These are phyloP conservation scores for Neurospora discreta DNA, from an alignment of 495 filamentous ascomycete species.

Conservation along the genomic window DNA sequence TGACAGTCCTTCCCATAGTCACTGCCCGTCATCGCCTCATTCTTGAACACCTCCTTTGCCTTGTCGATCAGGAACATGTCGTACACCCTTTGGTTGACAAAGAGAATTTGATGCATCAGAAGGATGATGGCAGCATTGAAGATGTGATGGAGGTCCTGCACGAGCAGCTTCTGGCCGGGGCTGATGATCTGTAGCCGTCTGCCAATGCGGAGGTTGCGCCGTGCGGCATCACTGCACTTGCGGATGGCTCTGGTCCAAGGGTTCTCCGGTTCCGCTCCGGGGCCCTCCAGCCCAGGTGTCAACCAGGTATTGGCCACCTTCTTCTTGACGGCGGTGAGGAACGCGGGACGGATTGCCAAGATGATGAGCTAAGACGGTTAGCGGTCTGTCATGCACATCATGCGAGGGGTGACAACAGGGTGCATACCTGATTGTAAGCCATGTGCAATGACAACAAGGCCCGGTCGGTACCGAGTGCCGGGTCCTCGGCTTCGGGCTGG, in stretches of 20 bases:
- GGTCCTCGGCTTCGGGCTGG: not conserved
- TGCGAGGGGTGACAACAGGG: not conserved
- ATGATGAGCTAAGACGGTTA: slow-evolving; percentile 24
- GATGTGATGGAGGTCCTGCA: slow-evolving; percentile 29
- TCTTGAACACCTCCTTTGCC: slow-evolving; percentile 18
- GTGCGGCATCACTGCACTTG: slow-evolving; percentile 23
- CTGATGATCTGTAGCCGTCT: slow-evolving; percentile 14
- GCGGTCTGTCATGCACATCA: not conserved
- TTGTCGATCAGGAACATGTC: slow-evolving; percentile 17
- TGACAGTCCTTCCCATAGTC: slow-evolving; percentile 18
- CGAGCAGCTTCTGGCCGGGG: slow-evolving; percentile 16
- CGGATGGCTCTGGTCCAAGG: slow-evolving; percentile 9
- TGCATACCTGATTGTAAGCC: slow-evolving; percentile 29
- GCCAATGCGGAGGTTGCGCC: slow-evolving; percentile 23
- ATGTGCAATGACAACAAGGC: slow-evolving; percentile 27
- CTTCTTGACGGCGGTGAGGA: slow-evolving; percentile 28
- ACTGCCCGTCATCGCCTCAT: slow-evolving; percentile 14
- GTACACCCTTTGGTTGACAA: slow-evolving; percentile 14
- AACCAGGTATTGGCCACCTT: slow-evolving; percentile 17
- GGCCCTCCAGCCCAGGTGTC: slow-evolving; percentile 3
- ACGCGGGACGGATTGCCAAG: slow-evolving; percentile 28
- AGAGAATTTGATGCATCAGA: slow-evolving; percentile 25
- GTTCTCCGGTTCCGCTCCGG: slow-evolving; percentile 11
- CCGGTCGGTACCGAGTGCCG: slow-evolving; percentile 15
- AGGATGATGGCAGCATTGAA: slow-evolving; percentile 36